A percentile compares a stretch with the other conserved stretches of the same genome.
phyloP scores from a whole-genome alignment of 495 filamentous ascomycete species.

The Penicillium silybi region DNA sequence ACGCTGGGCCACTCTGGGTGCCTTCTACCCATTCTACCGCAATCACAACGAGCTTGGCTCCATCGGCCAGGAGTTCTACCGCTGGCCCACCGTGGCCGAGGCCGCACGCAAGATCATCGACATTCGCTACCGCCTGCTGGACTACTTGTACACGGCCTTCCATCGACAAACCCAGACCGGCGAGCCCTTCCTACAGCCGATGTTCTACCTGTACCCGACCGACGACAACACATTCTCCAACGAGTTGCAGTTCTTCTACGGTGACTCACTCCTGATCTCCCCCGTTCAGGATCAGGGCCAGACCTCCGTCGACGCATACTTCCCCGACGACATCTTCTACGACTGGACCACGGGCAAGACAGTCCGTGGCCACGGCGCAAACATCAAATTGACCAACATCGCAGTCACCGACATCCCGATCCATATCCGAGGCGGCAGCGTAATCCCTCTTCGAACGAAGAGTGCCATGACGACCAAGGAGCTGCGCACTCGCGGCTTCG shows the following conservation, averaged over 20 bases:
- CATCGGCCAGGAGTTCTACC: slow-evolving; percentile 74
- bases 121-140: slow-evolving; percentile 70
- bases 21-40: slow-evolving; percentile 80
- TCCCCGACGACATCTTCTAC: slow-evolving; percentile 74
- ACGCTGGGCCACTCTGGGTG: slow-evolving; percentile 78
- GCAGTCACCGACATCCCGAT: slow-evolving; percentile 66
- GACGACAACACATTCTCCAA: slow-evolving; percentile 59
- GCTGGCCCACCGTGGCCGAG: slow-evolving; percentile 59
- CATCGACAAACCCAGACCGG: slow-evolving; percentile 62
- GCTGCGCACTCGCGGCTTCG: slow-evolving; percentile 62
- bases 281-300: slow-evolving; percentile 63
- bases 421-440: slow-evolving; percentile 64
- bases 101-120: slow-evolving; percentile 69
- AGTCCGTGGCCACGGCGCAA: slow-evolving; percentile 53
- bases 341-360: slow-evolving; percentile 64
- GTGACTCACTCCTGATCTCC: slow-evolving; percentile 64
- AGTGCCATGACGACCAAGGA: slow-evolving; percentile 67
- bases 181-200: slow-evolving; percentile 61
- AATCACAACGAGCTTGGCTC: slow-evolving; percentile 60
- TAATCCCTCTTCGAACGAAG: slow-evolving; percentile 60
- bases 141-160: slow-evolving; percentile 80
- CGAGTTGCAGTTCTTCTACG: slow-evolving; percentile 71
- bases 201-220: slow-evolving; percentile 69
- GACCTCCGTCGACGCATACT: slow-evolving; percentile 66
- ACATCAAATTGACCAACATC: slow-evolving; percentile 51